Base-by-base conservation (phyloP, 257 asterid genomes). In the Rubia yunnanensis region DNA sequence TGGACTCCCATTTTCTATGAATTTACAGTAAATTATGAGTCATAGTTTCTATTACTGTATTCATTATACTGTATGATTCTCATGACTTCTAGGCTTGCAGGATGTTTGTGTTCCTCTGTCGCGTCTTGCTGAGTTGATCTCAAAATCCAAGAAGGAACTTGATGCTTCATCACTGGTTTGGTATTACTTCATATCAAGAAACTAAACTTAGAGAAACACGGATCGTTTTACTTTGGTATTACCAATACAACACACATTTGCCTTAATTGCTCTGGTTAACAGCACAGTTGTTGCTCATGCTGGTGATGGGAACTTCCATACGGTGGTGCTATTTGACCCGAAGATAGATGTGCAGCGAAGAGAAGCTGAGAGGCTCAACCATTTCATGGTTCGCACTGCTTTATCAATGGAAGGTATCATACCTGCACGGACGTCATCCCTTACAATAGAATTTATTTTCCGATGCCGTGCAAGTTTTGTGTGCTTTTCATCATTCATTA, bases 261-360 rank as follows among this genome's bases (percentile, higher is more conserved):
- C 63, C 30, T 35, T 26, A 1, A 24, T 66, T 49, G 2, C 55
- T 68, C 55, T 35, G 23, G 60, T 18, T 72, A 46, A 80, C 88
- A 92, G 97, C 90, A 83, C 95, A 0, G 94, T 92, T 75, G 68
- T 92, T 73, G 99, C 99, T 72, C 99, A 92, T 83, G 99, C 99
- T 65, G 96, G 99, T 68, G 99, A 92, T 48, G 97, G 97, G 48
- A 92, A 92, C 79, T 92, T 92, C 88, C 99, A 92, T 78, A 82
- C 94, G 0, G 68, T 89, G 35, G 26, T 92, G 74, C 75, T 92
- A 50, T 92, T 92, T 60, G 92, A 92, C 76, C 95, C 99, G 57
- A 63, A 73, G 38, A 53, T 81, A 10, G 90, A 83, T 53, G 85
- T 79, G 23, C 96, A 89, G 15, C 80, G 83, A 65, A 81, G 66